Conservation (phyloP, 108 stramenopile species). For the Stephanodiscus minutulus region DNA sequence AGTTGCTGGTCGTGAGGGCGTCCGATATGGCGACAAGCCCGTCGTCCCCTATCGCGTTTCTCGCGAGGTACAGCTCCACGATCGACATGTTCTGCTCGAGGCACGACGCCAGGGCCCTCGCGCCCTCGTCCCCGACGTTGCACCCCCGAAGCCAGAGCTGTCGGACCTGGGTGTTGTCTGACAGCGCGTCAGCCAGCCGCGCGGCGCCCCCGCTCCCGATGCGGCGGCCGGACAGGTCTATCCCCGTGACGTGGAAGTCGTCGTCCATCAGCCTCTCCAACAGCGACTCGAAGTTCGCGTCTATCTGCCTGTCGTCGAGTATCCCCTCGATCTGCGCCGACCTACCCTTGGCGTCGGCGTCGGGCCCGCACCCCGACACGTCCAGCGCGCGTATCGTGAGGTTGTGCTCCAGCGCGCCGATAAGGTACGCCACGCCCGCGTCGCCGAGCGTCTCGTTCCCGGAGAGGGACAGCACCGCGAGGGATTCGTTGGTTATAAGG, state of each 20-base stretch:
- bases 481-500: constrained; percentile 33
- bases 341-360: background rate
- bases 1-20: constrained; percentile 39
- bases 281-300: constrained; percentile 36
- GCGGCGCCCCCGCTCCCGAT: constrained; percentile 25
- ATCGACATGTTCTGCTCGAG: constrained; percentile 50
- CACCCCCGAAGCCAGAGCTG: constrained; percentile 44
- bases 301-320: background rate
- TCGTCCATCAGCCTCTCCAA: constrained; percentile 37
- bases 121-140: constrained; percentile 27
- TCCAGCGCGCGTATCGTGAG: constrained; percentile 18
- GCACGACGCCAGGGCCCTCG: constrained; percentile 36
- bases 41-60: constrained; percentile 32
- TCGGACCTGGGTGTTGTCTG: constrained; percentile 42
- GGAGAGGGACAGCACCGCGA: constrained; percentile 18
- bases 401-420: constrained; percentile 30
- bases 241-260: constrained; percentile 36
- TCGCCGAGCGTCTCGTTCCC: constrained; percentile 26
- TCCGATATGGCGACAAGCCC: constrained; percentile 27
- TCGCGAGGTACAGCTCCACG: constrained; percentile 43
- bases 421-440: constrained; percentile 25
- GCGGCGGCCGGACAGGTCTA: constrained; percentile 28
- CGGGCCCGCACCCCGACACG: constrained; percentile 14
- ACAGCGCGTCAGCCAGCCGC: constrained; percentile 26
- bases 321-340: constrained; percentile 19